These are phyloP conservation scores for Clonostachys rhizophaga DNA, from an alignment of 2,329 filamentous ascomycete genomes.

Conservation along the genomic window DNA sequence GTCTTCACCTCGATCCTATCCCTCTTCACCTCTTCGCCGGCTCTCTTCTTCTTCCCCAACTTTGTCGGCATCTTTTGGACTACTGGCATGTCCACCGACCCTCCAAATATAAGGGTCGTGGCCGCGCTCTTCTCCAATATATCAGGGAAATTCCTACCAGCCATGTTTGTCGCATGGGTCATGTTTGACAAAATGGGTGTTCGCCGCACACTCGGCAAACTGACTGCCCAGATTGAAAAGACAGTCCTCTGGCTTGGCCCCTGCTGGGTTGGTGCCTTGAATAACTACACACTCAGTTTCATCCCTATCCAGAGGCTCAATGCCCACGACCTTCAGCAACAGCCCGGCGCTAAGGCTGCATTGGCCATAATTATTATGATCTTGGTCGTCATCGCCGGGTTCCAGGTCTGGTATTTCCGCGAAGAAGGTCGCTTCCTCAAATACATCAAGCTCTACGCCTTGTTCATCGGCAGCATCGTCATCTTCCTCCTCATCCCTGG, in stretches of 20 bases:
- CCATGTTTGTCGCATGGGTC: constrained; percentile 81
- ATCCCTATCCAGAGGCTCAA: constrained; percentile 94
- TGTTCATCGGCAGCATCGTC: constrained; percentile 63
- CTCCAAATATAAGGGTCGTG: constrained; percentile 64
- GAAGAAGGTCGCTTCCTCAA: constrained; percentile 75
- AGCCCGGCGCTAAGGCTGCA: constrained; percentile 84
- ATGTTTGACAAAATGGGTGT: constrained; percentile 82
- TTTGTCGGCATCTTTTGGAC: constrained; percentile 87
- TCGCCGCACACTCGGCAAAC: constrained; percentile 61
- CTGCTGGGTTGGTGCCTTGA: constrained; percentile 86
- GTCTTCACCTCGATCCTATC: constrained; percentile 75
- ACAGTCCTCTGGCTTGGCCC: constrained; percentile 84
- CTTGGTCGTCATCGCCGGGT: constrained; percentile 62
- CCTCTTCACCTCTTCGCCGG: constrained; percentile 74
- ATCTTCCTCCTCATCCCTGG: constrained; percentile 68
- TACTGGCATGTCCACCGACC: constrained; percentile 84
- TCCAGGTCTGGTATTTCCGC: constrained; percentile 82
- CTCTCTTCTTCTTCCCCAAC: constrained; percentile 77
- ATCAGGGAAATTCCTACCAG: constrained; percentile 78
- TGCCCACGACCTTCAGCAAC: constrained; percentile 78
- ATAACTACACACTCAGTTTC: constrained; percentile 92
- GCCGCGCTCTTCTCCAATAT: constrained; percentile 72
- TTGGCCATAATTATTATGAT: constrained; percentile 72
- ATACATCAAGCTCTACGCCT: constrained; percentile 73
- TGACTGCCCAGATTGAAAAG: constrained; percentile 85